Evolutionary conservation across 2,329 filamentous ascomycete genomes (phyloP).

Genomic region (Aspergillus amoenus): DNA sequence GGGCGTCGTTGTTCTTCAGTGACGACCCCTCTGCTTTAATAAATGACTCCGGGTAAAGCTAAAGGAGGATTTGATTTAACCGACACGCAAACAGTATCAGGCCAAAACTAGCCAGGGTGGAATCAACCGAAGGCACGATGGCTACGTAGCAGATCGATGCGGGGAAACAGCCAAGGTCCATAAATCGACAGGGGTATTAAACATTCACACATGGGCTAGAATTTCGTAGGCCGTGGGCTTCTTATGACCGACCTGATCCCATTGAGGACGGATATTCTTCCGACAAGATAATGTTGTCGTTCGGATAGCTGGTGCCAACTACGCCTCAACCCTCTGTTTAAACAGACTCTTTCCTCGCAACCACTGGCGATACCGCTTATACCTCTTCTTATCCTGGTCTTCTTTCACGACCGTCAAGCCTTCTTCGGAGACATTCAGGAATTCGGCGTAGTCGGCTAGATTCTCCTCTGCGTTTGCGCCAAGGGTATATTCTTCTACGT

Average conservation of each 20-base stretch:
- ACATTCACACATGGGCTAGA: too few species aligned
- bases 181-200: too few species aligned
- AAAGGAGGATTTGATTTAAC: too few species aligned
- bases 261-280: not conserved
- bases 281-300: not conserved
- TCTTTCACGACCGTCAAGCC: conserved; percentile 85
- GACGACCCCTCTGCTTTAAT: too few species aligned
- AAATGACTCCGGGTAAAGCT: too few species aligned
- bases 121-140: too few species aligned
- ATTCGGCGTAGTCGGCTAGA: conserved; percentile 70
- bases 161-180: too few species aligned
- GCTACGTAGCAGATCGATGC: too few species aligned
- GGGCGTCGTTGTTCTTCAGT: too few species aligned
- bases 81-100: too few species aligned
- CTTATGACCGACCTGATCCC: not conserved
- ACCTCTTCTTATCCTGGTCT: conserved; percentile 86
- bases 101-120: too few species aligned
- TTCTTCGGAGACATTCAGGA: conserved; percentile 74
- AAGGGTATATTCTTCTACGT: conserved; percentile 56
- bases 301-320: too few species aligned
- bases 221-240: not conserved
- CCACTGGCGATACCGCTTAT: conserved; percentile 96
- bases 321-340: conserved; percentile 68
- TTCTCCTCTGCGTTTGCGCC: conserved; percentile 60
- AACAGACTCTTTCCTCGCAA: conserved; percentile 91